These are phyloP conservation scores for Moesziomyces sp. DNA, from an alignment of 1,284 basidiomycete species.

Conservation along the genomic window DNA sequence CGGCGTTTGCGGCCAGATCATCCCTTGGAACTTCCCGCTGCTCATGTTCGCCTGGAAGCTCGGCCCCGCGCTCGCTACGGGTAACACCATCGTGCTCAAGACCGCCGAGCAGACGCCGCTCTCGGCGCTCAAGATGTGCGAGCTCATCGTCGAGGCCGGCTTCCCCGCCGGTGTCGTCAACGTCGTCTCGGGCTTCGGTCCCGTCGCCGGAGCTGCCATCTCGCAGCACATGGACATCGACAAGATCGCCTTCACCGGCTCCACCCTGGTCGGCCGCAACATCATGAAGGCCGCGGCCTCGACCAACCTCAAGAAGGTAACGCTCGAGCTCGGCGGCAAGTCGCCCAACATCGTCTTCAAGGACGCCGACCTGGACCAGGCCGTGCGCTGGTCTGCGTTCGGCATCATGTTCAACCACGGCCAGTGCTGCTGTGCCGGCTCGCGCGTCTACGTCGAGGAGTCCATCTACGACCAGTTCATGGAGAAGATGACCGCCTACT, in stretches of 20 bases:
- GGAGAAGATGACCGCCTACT: conserved; percentile 74
- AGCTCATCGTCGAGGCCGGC: conserved; percentile 82
- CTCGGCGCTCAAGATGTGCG: conserved; percentile 77
- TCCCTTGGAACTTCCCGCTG: conserved; percentile 77
- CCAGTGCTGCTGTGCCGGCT: conserved; percentile 75
- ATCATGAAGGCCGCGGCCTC: conserved; percentile 85
- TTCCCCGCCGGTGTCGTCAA: conserved; percentile 78
- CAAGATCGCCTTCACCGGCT: conserved; percentile 74
- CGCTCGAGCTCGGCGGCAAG: conserved; percentile 83
- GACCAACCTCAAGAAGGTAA: conserved; percentile 85
- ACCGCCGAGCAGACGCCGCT: conserved; percentile 81
- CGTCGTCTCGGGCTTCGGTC: conserved; percentile 83
- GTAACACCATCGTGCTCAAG: conserved; percentile 70
- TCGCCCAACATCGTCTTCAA: conserved; percentile 85
- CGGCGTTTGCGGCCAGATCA: conserved; percentile 76
- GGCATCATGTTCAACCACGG: conserved; percentile 78
- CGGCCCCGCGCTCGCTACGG: conserved; percentile 69
- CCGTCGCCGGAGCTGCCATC: conserved; percentile 78
- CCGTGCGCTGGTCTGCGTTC: conserved; percentile 76
- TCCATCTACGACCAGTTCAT: conserved; percentile 76
- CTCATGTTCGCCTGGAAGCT: conserved; percentile 72
- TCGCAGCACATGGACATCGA: conserved; percentile 75
- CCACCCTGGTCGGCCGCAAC: conserved; percentile 76
- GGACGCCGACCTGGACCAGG: conserved; percentile 70
- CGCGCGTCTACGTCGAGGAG: conserved; percentile 80